Percentiles rank a stretch among this genome's conserved stretches.
These are phyloP conservation scores for Fremontodendron californicum DNA, from an alignment of 345 rosid genomes.

Conservation along the genomic window DNA sequence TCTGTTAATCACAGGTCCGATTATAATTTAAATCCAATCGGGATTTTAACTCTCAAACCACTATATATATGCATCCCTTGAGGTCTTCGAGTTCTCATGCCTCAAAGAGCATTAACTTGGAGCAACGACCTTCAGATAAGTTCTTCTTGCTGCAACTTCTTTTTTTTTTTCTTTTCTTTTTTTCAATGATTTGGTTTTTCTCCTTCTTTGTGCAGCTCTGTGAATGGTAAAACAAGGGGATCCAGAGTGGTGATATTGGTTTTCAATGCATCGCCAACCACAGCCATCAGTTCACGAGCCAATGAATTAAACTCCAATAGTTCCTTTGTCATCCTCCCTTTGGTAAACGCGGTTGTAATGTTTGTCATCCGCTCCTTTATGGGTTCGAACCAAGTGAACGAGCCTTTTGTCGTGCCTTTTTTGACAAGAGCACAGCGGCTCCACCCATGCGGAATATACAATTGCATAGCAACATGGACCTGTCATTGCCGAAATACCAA, in stretches of 20 bases:
- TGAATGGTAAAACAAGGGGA: conserved; percentile 2
- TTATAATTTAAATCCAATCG: too few species aligned
- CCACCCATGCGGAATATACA: conserved; percentile 13
- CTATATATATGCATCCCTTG: too few species aligned
- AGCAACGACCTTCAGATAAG: too few species aligned
- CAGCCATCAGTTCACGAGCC: background rate
- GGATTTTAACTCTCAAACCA: too few species aligned
- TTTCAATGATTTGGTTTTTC: too few species aligned
- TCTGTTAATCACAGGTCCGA: too few species aligned
- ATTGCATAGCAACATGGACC: conserved; percentile 2
- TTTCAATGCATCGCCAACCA: background rate
- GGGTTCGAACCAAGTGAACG: conserved; percentile 7
- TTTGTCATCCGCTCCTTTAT: background rate
- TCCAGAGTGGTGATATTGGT: conserved; percentile 4
- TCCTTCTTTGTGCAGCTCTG: conserved; percentile 6
- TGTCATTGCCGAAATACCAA: background rate
- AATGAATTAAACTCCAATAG: background rate
- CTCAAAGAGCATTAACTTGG: too few species aligned
- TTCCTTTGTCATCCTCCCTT: background rate
- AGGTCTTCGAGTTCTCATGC: too few species aligned
- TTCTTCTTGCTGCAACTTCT: too few species aligned
- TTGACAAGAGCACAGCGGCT: conserved; percentile 10
- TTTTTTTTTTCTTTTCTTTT: too few species aligned
- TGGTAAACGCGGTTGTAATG: background rate
- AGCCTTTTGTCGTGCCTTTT: background rate